Evolutionary conservation across 352 stramenopile genomes (phyloP), one percentile per base, ranked within the genome.

Genomic region (Phytophthora multivora): DNA sequence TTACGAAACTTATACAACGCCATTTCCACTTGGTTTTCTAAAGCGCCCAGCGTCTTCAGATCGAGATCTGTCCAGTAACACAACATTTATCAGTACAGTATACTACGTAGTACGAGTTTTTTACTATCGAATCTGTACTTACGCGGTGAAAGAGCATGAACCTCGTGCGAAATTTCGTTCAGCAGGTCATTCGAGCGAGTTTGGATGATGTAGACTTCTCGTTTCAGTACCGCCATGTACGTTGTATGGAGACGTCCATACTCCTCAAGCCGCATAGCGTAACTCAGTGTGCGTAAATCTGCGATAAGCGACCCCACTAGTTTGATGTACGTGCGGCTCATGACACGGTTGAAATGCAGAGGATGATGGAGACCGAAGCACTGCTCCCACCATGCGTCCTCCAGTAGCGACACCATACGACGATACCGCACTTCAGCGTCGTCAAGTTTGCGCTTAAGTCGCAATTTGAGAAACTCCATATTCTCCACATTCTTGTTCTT

Each of bases 311-410:
- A 90, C 0, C 71, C 80, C 2, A 88, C 66, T 13, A 91, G 64
- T 7, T 73, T 71, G 5, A 88, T 71, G 31, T 88, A 89, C 47
- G 78, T 80, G 46, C 86, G 84, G n/a, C 67, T 73, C 40, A 90
- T 77, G 5, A 78, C 82, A 1, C 76, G 80, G 35, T 90, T 88
- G 46, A 90, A 91, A 39, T 71, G 73, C 21, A 89, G 74, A 19
- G 64, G 30, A 7, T 69, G 63, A 47, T 89, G 71, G 30, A 91
- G 72, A 11, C 83, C 79, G 19, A 85, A 71, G 43, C 83, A 73
- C 57, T 92, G 83, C 50, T 92, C 83, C 83, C 81, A 92, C 83
- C 83, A 92, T 7, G 86, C 79, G 57, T 92, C 79, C 8, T 88
- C 79, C 2, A 90, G 35, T 4, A 93, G 63, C 7, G 47, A 64